Base-by-base conservation (phyloP, 352 stramenopile species). In the Thraustochytrium striatum region DNA sequence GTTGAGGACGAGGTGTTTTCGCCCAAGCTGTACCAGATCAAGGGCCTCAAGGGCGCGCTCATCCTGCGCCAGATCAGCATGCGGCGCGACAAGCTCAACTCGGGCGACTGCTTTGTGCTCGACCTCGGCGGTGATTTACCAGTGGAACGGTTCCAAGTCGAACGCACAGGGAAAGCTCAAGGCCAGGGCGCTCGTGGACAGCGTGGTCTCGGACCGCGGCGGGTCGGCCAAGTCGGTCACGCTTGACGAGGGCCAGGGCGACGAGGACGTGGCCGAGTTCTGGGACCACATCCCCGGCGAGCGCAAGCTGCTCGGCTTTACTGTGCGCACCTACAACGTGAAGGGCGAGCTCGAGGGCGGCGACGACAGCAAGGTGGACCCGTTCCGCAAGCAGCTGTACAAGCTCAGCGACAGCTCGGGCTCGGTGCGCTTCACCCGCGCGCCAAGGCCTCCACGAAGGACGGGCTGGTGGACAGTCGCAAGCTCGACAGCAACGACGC, bases 1-100 rank as follows among this genome's bases (percentile, higher is more conserved):
- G 57, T 68, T 68, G 57, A 30, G 30, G 57, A 68, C 19, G 36
- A 68, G 57, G 57, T 59, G 16, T 59, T 59, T 30, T 21, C 16
- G 33, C 19, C 57, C 16, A n/a, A 19, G n/a, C 28, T 68, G 57
- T 68, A 21, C 57, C 30, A 57, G 57, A n/a, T 68, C 28, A 68
- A 68, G n/a, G 57, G 57, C 16, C 13, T 68, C 28, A 68, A 68
- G 57, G 36, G 36, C 36, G 28, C 30, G 16, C 30, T 68, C 36
- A n/a, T 59, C 13, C 36, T 68, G 13, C 16, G n/a, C 30, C 19
- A 30, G 30, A n/a, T 68, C 28, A 68, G n/a, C 13, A 16, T 30
- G 16, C 30, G 57, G 16, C 30, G 57, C 30, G 57, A 68, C 36
- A 21, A 19, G 16, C 30, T 68, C 28, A 68, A 68, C 57, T 68